Conservation (phyloP, 176 grass and related monocot genomes). For the Triticum turgidum region DNA sequence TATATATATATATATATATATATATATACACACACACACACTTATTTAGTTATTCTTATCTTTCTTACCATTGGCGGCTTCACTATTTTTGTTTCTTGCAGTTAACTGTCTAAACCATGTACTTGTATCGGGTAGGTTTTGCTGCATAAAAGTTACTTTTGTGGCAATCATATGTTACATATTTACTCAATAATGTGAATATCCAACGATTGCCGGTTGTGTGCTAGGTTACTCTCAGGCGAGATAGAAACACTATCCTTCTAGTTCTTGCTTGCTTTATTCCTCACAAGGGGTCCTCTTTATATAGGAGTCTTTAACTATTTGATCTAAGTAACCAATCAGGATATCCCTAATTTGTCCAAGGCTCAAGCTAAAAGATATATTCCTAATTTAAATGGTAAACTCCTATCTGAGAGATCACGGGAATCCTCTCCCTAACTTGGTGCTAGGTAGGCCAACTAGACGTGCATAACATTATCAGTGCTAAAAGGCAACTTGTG, state of each 20-base stretch:
- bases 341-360: neutral
- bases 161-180: no score
- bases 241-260: neutral
- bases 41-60: no score
- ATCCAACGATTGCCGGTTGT: no score
- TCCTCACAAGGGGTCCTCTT: neutral
- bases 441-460: neutral
- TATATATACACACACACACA: no score
- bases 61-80: no score
- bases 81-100: no score
- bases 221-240: neutral
- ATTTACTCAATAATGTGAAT: no score
- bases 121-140: no score
- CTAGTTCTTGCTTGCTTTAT: neutral
- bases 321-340: neutral
- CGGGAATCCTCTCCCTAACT: no score
- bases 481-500: neutral
- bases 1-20: no score
- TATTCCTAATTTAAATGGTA: neutral
- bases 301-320: neutral
- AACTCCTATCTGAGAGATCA: neutral
- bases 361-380: neutral
- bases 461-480: neutral
- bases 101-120: no score
- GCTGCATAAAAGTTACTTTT: no score